Conservation (phyloP, 169 alveolate genomes). For the Cryptosporidium baileyi region DNA sequence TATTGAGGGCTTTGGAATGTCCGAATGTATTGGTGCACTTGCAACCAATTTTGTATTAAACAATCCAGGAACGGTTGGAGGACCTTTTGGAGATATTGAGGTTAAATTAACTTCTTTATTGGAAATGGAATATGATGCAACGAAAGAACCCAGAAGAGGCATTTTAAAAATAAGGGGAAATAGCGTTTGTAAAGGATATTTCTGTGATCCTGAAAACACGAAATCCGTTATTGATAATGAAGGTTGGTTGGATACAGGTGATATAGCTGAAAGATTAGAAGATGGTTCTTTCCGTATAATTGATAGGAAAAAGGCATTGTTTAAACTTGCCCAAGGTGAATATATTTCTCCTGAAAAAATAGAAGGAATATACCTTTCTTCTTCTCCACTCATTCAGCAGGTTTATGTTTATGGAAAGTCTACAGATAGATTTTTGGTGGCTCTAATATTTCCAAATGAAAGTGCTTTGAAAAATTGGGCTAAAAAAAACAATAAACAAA, state of each 20-base stretch:
- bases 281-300: slow-evolving; percentile 86
- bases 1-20: slow-evolving; percentile 86
- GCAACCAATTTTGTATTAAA: slow-evolving; percentile 67
- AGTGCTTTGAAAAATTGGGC: slow-evolving; percentile 71
- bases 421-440: slow-evolving; percentile 79
- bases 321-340: slow-evolving; percentile 88
- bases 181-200: slow-evolving; percentile 80
- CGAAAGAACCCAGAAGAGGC: slow-evolving; percentile 79
- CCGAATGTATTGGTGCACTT: slow-evolving; percentile 79
- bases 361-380: slow-evolving; percentile 81
- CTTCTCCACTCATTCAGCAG: slow-evolving; percentile 81
- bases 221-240: slow-evolving; percentile 83
- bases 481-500: background rate
- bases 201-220: slow-evolving; percentile 80
- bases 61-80: slow-evolving; percentile 70
- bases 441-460: slow-evolving; percentile 81
- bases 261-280: slow-evolving; percentile 82
- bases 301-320: slow-evolving; percentile 89
- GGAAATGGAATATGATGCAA: slow-evolving; percentile 82
- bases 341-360: slow-evolving; percentile 90
- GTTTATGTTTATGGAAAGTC: slow-evolving; percentile 90
- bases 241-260: slow-evolving; percentile 93
- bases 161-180: slow-evolving; percentile 85
- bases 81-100: slow-evolving; percentile 64
- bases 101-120: slow-evolving; percentile 69